Evolutionary conservation across 139 green algal genomes (phyloP).

Genomic region (Astrephomene gubernaculifera): DNA sequence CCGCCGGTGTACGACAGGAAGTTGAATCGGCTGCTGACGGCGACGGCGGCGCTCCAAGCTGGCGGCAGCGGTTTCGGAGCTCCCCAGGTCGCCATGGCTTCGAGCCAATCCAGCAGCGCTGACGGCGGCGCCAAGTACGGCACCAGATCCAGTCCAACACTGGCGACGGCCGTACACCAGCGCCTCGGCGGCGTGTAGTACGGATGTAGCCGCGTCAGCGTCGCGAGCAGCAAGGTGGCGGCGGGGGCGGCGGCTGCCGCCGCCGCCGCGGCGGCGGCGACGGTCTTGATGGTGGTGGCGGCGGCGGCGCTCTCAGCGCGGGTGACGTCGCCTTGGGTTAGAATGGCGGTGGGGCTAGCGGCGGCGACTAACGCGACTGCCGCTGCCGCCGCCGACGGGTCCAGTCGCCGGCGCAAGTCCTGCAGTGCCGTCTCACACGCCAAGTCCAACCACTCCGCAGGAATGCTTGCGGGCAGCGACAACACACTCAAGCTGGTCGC

Average conservation of each 20-base stretch:
- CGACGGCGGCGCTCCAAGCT: not conserved
- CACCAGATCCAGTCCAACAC: not conserved
- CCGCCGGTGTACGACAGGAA: not conserved
- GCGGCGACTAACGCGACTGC: not conserved
- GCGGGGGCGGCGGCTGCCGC: not conserved
- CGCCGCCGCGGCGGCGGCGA: not conserved
- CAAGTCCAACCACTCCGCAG: not conserved
- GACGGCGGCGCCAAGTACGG: conserved; percentile 14
- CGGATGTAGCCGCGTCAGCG: not conserved
- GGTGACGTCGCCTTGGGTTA: not conserved
- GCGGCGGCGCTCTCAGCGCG: not conserved
- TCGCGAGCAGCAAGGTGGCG: not conserved
- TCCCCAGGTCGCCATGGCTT: not conserved
- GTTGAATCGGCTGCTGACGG: not conserved
- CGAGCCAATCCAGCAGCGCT: not conserved
- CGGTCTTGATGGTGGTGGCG: not conserved
- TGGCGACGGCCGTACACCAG: not conserved
- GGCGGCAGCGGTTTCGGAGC: not conserved
- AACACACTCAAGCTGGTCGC: not conserved
- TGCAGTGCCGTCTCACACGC: not conserved
- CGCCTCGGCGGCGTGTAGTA: not conserved
- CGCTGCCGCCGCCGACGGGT: not conserved
- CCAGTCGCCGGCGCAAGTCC: not conserved
- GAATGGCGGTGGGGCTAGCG: not conserved
- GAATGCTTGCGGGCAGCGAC: too few relatives aligned